Base-by-base conservation (phyloP, 495 filamentous ascomycete species). In the Penicillium bovifimosum region DNA sequence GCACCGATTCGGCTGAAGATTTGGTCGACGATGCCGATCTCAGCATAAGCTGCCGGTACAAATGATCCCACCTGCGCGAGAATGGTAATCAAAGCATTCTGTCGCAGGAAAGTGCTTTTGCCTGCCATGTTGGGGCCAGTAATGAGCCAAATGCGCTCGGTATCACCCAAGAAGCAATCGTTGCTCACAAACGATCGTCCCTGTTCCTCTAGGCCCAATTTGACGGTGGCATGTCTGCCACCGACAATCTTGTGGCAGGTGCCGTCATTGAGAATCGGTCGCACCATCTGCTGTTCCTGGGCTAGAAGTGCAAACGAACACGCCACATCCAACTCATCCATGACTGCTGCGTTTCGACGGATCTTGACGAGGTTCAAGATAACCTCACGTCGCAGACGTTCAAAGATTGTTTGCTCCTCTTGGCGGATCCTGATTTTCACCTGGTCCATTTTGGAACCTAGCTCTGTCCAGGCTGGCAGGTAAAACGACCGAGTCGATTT, bases 101-200 rank as follows among this genome's bases (percentile, higher is more conserved):
- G 93, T 2, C 95, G 85, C 3, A 98, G 75, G 62, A 95, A 98
- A 0, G 93, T 98, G 63, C 85, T 90, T 70, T 98, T 98, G 27
- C 93, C 93, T 6, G 86, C 95, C 93, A 98, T 98, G 73, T 98
- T 98, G n/a, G 95, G 93, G 0, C 93, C 93, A 1, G 92, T 96
- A 55, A 98, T 87, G 24, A 98, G 79, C 86, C 88, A 92, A 36
- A 91, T 78, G 3, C 80, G 75, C 57, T 92, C 86, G 34, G 73
- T 60, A 20, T 75, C 77, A 16, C 86, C 86, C 13, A 96, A 69
- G 38, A 87, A 77, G 73, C 90, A 95, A 68, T 96, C 88, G 50
- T 98, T 98, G 45, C 82, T 78, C 27, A 87, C 85, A 60, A 98
- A 98, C 2, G 73, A 82, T 28, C 89, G 80, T 3, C 93, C 93